Percentiles rank a stretch among this genome's conserved stretches.
Evolutionary conservation across 1,284 basidiomycete genomes (phyloP).

Genomic region (Fereydounia khargensis): DNA sequence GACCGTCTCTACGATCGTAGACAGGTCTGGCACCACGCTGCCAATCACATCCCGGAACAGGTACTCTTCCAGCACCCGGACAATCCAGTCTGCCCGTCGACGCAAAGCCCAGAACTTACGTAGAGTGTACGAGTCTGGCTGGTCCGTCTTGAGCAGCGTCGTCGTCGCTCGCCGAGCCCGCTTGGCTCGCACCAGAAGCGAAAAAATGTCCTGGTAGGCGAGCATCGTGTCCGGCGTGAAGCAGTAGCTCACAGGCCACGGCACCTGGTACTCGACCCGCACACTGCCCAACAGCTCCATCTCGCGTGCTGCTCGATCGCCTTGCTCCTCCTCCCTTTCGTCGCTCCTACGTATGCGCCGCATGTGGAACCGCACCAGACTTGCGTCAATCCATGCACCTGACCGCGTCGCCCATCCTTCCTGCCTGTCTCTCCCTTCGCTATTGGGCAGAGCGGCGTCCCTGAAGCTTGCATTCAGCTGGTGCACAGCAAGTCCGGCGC

Average conservation of each 20-base stretch:
- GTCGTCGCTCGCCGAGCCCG: conserved; percentile 19
- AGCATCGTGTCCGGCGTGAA: conserved; percentile 14
- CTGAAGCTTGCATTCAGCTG: conserved; percentile 19
- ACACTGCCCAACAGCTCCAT: too few relatives aligned
- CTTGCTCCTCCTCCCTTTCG: too few relatives aligned
- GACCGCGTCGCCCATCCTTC: too few relatives aligned
- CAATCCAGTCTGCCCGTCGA: conserved; percentile 22
- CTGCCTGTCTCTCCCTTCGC: too few relatives aligned
- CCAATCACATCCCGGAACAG: conserved; percentile 15
- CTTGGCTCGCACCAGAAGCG: conserved; percentile 16
- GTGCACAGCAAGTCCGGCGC: conserved; percentile 6
- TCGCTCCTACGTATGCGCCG: too few relatives aligned
- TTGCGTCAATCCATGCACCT: conserved; percentile 21
- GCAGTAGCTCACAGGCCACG: conserved; percentile 21
- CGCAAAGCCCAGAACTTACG: conserved; percentile 27
- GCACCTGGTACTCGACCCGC: conserved; percentile 27
- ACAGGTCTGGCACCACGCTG: not conserved
- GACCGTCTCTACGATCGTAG: not conserved
- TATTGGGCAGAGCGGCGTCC: too few relatives aligned
- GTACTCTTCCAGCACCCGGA: conserved; percentile 16
- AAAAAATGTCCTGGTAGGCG: conserved; percentile 23
- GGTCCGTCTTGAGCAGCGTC: conserved; percentile 13
- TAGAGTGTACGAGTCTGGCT: conserved; percentile 19
- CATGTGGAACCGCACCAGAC: conserved; percentile 10
- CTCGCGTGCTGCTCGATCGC: too few relatives aligned